These are phyloP conservation scores for Filosporella fistucella DNA, from an alignment of 495 filamentous ascomycete species.

Conservation along the genomic window DNA sequence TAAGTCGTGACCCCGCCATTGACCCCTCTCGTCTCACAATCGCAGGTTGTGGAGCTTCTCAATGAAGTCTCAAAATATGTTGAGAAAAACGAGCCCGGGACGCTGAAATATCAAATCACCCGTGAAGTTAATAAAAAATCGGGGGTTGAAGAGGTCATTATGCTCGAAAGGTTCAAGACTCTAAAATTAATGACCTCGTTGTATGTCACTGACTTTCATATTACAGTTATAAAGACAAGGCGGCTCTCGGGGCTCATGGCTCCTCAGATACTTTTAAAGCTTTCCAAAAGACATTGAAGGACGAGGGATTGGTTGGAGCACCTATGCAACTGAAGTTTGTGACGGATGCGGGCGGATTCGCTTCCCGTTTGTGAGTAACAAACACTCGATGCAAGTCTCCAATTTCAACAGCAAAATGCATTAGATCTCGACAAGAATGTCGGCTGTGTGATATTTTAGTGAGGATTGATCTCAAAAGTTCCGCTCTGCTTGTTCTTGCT, in stretches of 20 bases:
- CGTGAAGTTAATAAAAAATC: constrained; percentile 20
- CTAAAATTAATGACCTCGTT: too few relatives aligned
- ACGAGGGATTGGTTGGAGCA: constrained; percentile 15
- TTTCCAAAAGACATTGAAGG: constrained; percentile 16
- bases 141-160: constrained; percentile 20
- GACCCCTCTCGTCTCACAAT: background rate
- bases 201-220: too few relatives aligned
- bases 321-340: constrained; percentile 23
- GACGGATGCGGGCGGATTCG: constrained; percentile 19
- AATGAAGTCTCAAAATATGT: constrained; percentile 16
- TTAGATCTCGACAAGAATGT: too few relatives aligned
- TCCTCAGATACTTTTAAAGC: constrained; percentile 11
- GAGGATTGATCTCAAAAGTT: background rate
- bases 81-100: constrained; percentile 21
- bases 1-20: constrained; percentile 4
- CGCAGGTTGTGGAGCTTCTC: constrained; percentile 22
- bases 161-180: constrained; percentile 27
- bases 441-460: background rate
- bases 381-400: too few relatives aligned
- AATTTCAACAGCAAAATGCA: too few relatives aligned
- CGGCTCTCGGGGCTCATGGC: constrained; percentile 16
- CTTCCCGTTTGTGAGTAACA: constrained; percentile 14
- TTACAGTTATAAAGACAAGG: constrained; percentile 19
- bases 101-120: constrained; percentile 21
- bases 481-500: background rate